Conservation (phyloP, 352 stramenopile species). For the Pythium biforme region DNA sequence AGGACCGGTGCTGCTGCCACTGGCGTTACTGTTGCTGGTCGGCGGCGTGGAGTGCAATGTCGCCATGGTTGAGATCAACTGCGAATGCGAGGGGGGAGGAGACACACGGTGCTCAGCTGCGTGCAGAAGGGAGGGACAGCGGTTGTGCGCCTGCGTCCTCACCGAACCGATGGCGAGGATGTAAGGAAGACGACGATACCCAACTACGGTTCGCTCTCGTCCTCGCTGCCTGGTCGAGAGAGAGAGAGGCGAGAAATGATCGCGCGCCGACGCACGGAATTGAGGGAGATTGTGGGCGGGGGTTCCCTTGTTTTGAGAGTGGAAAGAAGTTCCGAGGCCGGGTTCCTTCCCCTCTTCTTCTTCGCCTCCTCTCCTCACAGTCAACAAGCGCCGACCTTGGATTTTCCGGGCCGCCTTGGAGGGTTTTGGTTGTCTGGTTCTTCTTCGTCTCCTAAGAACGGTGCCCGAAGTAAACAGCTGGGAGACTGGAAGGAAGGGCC, state of each 20-base stretch:
- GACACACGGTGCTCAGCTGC: neutral
- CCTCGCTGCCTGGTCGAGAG: conserved; percentile 14
- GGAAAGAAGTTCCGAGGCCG: neutral
- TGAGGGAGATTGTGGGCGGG: neutral
- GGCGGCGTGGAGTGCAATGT: conserved; percentile 21
- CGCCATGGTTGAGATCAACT: conserved; percentile 12
- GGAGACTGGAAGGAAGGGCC: conserved; percentile 6
- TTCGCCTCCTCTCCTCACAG: conserved; percentile 10
- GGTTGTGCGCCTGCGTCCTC: neutral
- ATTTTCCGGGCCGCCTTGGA: neutral
- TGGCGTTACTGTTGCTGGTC: conserved; percentile 1
- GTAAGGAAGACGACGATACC: neutral
- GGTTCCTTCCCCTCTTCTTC: conserved; percentile 7
- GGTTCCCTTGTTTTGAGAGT: neutral
- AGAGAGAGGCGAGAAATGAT: conserved; percentile 10
- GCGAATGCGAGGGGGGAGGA: conserved; percentile 3
- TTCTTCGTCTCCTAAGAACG: conserved; percentile 20
- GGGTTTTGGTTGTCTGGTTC: conserved; percentile 24
- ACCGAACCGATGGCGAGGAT: no score
- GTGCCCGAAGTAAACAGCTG: conserved; percentile 13
- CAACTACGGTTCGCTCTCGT: neutral
- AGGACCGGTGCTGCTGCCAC: neutral
- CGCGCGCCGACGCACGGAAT: neutral
- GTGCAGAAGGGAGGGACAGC: neutral
- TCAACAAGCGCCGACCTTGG: conserved; percentile 9